Percentiles rank a stretch among this genome's conserved stretches.
Conservation (phyloP, 2,329 filamentous ascomycete genomes). For the Trichoderma cornu-damae region DNA sequence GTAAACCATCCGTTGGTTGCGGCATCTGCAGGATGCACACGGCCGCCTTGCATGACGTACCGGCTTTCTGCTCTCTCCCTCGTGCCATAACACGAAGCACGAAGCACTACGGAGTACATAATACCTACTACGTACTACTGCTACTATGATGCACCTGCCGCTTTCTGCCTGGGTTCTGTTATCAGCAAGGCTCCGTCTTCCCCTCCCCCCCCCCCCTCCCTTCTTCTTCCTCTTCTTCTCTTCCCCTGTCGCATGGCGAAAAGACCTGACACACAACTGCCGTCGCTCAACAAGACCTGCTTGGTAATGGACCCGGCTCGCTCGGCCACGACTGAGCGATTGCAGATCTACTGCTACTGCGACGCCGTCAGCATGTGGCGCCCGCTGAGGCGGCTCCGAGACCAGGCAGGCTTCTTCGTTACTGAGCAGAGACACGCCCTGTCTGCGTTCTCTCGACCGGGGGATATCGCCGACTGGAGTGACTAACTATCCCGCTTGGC, state of each 20-base stretch:
- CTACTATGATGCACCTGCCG: neutral
- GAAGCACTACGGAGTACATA: no score
- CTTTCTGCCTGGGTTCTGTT: neutral
- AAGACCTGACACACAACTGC: neutral
- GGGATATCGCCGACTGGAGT: neutral
- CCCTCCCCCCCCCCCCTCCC: no score
- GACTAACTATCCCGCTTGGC: neutral
- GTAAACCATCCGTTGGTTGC: neutral
- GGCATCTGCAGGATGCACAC: neutral
- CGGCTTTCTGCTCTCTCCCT: neutral
- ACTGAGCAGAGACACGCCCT: no score
- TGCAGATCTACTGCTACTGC: conserved; percentile 12
- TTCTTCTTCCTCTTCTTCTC: no score
- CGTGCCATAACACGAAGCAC: no score
- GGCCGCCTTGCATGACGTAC: neutral
- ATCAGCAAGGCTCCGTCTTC: neutral
- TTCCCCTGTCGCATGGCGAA: neutral
- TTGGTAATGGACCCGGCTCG: conserved; percentile 12
- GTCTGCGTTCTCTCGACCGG: no score
- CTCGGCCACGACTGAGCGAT: conserved; percentile 2
- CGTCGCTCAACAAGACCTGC: neutral
- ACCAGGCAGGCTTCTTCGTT: neutral
- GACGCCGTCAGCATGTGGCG: conserved; percentile 10
- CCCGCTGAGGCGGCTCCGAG: neutral
- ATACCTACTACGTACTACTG: no score